Evolutionary conservation across 768 basidiomycete genomes (phyloP).

Genomic region (Lactarius evosmus): DNA sequence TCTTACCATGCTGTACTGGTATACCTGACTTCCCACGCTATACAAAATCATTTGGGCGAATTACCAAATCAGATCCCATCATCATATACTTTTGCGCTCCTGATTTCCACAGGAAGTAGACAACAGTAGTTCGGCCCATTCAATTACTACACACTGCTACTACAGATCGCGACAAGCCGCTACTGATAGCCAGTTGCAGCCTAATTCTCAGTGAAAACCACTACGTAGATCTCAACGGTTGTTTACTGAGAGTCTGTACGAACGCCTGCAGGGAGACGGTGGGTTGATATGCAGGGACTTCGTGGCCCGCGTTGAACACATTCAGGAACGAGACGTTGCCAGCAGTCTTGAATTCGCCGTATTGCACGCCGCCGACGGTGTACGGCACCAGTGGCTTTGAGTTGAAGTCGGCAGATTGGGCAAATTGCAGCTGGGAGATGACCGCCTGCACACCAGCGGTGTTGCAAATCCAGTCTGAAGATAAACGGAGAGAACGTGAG

Average conservation of each 20-base stretch:
- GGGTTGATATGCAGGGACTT: constrained; percentile 23
- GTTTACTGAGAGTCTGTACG: constrained; percentile 18
- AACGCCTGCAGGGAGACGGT: constrained; percentile 20
- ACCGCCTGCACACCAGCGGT: constrained; percentile 47
- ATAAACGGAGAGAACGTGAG: constrained; percentile 37
- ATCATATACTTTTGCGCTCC: no score
- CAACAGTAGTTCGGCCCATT: background rate
- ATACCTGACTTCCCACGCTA: no score
- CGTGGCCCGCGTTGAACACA: constrained; percentile 41
- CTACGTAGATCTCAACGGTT: constrained; percentile 19
- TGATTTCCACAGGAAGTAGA: no score
- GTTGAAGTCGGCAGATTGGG: constrained; percentile 34
- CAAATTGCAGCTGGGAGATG: constrained; percentile 44
- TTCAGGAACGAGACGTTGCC: constrained; percentile 46
- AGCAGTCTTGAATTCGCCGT: constrained; percentile 50
- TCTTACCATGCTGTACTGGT: no score
- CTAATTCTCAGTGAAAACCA: background rate
- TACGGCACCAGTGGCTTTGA: constrained; percentile 40
- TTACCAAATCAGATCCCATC: no score
- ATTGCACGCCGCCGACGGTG: constrained; percentile 42
- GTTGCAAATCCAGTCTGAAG: constrained; percentile 45
- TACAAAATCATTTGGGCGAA: no score
- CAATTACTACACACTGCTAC: background rate
- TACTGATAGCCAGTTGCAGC: no score
- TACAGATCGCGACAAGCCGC: background rate